Percentiles rank a stretch among this genome's conserved stretches.
phyloP scores from a whole-genome alignment of 768 basidiomycete genomes.

The Auricularia auricula-judae region DNA sequence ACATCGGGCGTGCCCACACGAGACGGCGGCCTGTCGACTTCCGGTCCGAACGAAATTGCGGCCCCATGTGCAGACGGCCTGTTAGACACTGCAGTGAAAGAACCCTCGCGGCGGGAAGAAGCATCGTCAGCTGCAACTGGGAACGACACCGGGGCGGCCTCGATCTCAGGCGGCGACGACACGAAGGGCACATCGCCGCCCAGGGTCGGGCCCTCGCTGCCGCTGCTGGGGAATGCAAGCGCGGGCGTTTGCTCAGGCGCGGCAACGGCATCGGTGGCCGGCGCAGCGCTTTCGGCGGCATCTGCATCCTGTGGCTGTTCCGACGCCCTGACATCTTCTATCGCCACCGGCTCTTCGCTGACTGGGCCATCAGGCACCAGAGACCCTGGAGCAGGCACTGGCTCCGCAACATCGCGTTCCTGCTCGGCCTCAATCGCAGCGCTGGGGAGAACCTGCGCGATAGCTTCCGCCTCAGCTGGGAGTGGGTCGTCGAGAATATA shows the following conservation, averaged over 20 bases:
- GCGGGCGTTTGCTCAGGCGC: background rate
- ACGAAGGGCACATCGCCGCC: constrained; percentile 4
- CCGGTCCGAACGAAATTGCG: constrained; percentile 59
- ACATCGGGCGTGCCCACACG: constrained; percentile 60
- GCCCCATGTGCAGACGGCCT: constrained; percentile 16
- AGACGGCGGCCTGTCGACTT: constrained; percentile 40
- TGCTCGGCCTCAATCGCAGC: constrained; percentile 9
- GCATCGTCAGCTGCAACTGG: constrained; percentile 20
- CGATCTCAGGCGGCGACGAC: constrained; percentile 27
- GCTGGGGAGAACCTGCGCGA: background rate
- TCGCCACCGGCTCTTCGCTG: background rate
- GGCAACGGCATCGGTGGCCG: constrained; percentile 4
- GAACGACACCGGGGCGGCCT: constrained; percentile 21
- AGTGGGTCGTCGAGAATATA: constrained; percentile 1
- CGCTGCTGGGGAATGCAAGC: constrained; percentile 21
- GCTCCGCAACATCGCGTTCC: constrained; percentile 1
- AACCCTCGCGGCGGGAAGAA: constrained; percentile 21
- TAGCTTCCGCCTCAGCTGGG: background rate
- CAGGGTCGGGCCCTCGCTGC: constrained; percentile 5
- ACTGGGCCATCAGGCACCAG: background rate
- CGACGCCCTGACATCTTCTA: background rate
- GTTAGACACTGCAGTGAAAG: constrained; percentile 13
- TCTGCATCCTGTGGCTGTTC: constrained; percentile 4
- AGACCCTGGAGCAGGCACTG: background rate
- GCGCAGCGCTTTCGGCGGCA: background rate